Evolutionary conservation across 148 eudicot genomes (phyloP).

Genomic region (Euryodendron excelsum): DNA sequence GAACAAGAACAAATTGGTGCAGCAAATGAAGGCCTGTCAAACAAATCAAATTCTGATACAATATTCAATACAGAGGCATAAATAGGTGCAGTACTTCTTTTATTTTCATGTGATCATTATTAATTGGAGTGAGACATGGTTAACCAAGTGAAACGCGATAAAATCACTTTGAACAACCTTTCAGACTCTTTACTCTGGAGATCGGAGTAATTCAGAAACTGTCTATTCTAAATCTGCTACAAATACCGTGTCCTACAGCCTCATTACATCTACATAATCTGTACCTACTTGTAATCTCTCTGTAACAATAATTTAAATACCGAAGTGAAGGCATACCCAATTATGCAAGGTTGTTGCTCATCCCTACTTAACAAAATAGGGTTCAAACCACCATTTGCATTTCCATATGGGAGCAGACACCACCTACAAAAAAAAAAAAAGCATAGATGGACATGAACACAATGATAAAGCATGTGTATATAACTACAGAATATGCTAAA

Average conservation of each 20-base stretch:
- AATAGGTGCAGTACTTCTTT: too few relatives aligned
- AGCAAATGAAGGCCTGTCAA: background rate
- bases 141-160: too few relatives aligned
- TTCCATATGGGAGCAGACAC: conserved; percentile 73
- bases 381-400: conserved; percentile 32
- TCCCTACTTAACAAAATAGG: conserved; percentile 58
- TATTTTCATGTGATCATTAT: too few relatives aligned
- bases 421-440: conserved; percentile 45
- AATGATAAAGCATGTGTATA: background rate
- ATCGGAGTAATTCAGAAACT: too few relatives aligned
- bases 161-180: too few relatives aligned
- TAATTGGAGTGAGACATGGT: too few relatives aligned
- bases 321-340: conserved; percentile 54
- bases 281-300: background rate
- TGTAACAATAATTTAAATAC: background rate
- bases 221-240: too few relatives aligned
- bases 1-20: background rate
- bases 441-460: background rate
- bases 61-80: too few relatives aligned
- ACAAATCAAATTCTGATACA: background rate
- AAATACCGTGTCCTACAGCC: too few relatives aligned
- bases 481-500: background rate
- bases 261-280: background rate
- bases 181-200: too few relatives aligned
- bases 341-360: conserved; percentile 55